Evolutionary conservation across 352 stramenopile species (phyloP), one percentile per base, ranked within the genome.

Genomic region (Phytophthora pseudosyringae): DNA sequence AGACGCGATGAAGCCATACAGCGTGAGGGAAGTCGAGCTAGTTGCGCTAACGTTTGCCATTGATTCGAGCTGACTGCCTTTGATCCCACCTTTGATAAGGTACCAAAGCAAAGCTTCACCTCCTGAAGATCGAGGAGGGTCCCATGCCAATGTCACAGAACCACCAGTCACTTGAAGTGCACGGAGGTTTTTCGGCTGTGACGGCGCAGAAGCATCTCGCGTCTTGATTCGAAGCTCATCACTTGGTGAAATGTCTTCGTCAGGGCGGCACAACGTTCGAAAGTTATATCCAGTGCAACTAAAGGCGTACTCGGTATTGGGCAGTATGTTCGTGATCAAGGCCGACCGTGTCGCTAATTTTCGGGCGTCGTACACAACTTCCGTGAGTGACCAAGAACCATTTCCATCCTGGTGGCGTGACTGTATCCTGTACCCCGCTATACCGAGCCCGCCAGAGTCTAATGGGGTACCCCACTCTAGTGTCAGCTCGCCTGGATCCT

Each of bases 401-500:
- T 82, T 77, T 15, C 4, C 21, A 4, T 76, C 15, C 16, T 43
- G 59, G 13, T 64, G 49, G 0, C 73, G 76, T 4, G 62, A 40
- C 11, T 66, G 67, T 12, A 90, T 29, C 4, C 64, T 28, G 28
- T 88, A 90, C 6, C 81, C 81, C 1, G 75, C 77, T 46, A 90
- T 65, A 33, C 45, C 32, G n/a, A 75, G 53, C 1, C 81, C 81
- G 0, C 81, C 81, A 10, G 53, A 61, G 21, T 90, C 81, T 21
- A 82, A 46, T 3, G 81, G 81, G 6, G 33, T 35, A 3, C 45
- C 39, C 81, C 81, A 90, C 15, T 50, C 25, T 5, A 88, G 39
- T 3, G 69, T 83, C 1, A 90, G 32, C 35, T 86, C 69, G 2
- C 81, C 78, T 16, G 78, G 78, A 38, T 87, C 76, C 60, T 90